Percentiles rank a stretch among this genome's conserved stretches.
Evolutionary conservation across 306 rosid genomes (phyloP).

Genomic region (Quercus alba): DNA sequence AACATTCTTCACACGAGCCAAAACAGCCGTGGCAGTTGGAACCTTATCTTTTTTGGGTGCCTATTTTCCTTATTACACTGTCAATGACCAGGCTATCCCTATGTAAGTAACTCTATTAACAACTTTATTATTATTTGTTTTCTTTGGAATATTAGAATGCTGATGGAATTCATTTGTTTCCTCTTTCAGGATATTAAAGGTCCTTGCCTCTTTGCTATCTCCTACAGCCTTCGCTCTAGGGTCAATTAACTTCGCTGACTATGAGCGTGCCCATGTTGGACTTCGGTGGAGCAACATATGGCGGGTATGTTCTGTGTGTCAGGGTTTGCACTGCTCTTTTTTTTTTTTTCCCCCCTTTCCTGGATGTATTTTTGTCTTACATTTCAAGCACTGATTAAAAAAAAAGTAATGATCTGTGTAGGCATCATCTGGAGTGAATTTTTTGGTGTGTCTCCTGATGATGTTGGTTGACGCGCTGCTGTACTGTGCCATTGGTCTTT

Average conservation of each 20-base stretch:
- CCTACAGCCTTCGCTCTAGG: constrained; percentile 96
- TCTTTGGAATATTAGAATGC: constrained; percentile 9
- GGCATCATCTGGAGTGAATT: constrained; percentile 96
- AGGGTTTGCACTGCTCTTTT: constrained; percentile 6
- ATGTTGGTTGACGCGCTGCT: constrained; percentile 78
- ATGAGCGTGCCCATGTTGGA: constrained; percentile 99
- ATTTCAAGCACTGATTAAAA: constrained; percentile 24
- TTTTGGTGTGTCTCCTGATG: constrained; percentile 80
- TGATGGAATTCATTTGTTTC: constrained; percentile 27
- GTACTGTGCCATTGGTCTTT: constrained; percentile 82
- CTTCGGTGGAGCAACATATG: constrained; percentile 97
- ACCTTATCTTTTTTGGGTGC: constrained; percentile 83
- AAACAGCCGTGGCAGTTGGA: constrained; percentile 99
- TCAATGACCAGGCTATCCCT: constrained; percentile 70
- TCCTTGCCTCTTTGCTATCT: constrained; percentile 83
- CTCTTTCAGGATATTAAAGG: constrained; percentile 69
- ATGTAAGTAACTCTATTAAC: constrained; percentile 51
- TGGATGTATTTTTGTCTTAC: not conserved
- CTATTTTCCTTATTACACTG: constrained; percentile 90
- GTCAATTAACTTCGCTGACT: constrained; percentile 90
- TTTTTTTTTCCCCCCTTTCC: not conserved
- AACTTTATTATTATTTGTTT: constrained; percentile 5
- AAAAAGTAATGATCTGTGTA: constrained; percentile 11
- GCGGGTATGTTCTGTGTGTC: constrained; percentile 50
- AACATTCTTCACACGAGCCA: constrained; percentile 83